phyloP scores from a whole-genome alignment of 805 yeast genomes.

The Suhomyces sp. region DNA sequence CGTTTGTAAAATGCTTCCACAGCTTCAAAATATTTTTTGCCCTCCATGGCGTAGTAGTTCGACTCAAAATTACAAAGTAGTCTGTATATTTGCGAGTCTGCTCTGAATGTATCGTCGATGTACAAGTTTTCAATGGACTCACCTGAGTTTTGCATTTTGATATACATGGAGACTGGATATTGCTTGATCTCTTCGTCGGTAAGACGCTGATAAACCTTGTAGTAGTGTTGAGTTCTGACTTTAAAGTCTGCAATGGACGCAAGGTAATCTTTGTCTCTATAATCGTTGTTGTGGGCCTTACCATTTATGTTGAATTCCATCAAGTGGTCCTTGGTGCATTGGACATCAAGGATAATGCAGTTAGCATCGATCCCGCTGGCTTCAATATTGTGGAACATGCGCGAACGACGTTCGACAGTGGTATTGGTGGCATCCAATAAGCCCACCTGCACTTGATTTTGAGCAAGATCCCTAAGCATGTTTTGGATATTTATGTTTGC shows the following conservation, averaged over 20 bases:
- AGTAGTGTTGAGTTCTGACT: constrained; percentile 52
- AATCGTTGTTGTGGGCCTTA: constrained; percentile 63
- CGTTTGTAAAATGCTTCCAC: constrained; percentile 22
- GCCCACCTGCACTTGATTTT: constrained; percentile 30
- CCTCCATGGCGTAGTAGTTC: constrained; percentile 20
- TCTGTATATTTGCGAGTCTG: constrained; percentile 5
- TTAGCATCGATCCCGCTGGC: constrained; percentile 28
- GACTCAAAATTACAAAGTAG: constrained; percentile 11
- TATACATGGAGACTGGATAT: constrained; percentile 21
- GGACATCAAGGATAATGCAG: constrained; percentile 57
- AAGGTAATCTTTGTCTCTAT: constrained; percentile 49
- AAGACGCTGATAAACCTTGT: constrained; percentile 31
- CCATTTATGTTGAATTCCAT: constrained; percentile 61
- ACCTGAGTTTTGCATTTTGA: constrained; percentile 28
- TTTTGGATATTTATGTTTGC: constrained; percentile 34
- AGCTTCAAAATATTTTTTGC: constrained; percentile 23
- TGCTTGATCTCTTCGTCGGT: constrained; percentile 21
- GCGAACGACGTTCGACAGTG: constrained; percentile 30
- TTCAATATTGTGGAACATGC: constrained; percentile 26
- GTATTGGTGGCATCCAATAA: constrained; percentile 45
- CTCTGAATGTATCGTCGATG: constrained; percentile 18
- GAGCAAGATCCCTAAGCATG: constrained; percentile 29
- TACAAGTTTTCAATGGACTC: constrained; percentile 17
- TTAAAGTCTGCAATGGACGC: constrained; percentile 59
- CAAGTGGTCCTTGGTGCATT: constrained; percentile 51